Conservation (phyloP, 768 basidiomycete genomes). For the Cystofilobasidium bisporidii region DNA sequence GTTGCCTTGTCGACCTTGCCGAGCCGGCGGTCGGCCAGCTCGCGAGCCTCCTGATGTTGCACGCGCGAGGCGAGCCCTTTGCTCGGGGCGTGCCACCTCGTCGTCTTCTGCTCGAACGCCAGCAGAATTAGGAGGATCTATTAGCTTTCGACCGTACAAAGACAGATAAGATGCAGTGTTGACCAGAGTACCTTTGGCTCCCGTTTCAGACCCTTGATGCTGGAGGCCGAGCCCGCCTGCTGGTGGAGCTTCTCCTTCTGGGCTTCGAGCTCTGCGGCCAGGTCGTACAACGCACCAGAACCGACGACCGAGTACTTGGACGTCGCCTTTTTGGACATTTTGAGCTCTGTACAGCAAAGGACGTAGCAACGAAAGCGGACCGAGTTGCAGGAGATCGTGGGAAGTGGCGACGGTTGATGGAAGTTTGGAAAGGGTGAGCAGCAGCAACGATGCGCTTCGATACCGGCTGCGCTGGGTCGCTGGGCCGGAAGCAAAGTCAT, state of each 20-base stretch:
- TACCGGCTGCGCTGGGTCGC: too few relatives aligned
- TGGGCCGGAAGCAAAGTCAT: too few relatives aligned
- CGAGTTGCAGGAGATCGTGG: too few relatives aligned
- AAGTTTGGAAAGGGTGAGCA: too few relatives aligned
- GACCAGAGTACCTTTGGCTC: conserved; percentile 58
- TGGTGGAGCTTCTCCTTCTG: conserved; percentile 57
- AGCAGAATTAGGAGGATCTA: neutral
- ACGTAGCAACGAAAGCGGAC: too few relatives aligned
- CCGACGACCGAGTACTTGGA: conserved; percentile 20
- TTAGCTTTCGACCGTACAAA: too few relatives aligned
- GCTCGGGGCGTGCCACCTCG: conserved; percentile 65
- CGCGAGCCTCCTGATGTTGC: conserved; percentile 59
- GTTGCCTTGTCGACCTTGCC: conserved; percentile 53
- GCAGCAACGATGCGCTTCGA: too few relatives aligned
- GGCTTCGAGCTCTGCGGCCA: conserved; percentile 53
- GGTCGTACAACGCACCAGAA: conserved; percentile 59
- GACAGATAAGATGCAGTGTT: too few relatives aligned
- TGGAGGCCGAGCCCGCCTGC: conserved; percentile 53
- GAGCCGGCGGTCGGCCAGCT: conserved; percentile 40
- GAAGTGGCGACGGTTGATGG: too few relatives aligned
- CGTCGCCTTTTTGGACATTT: conserved; percentile 13
- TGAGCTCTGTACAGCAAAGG: too few relatives aligned
- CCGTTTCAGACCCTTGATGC: conserved; percentile 54
- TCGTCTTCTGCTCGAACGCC: conserved; percentile 52
- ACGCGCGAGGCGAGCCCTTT: conserved; percentile 60